phyloP scores from a whole-genome alignment of 108 stramenopile genomes.

The Nitzschia sp. region DNA sequence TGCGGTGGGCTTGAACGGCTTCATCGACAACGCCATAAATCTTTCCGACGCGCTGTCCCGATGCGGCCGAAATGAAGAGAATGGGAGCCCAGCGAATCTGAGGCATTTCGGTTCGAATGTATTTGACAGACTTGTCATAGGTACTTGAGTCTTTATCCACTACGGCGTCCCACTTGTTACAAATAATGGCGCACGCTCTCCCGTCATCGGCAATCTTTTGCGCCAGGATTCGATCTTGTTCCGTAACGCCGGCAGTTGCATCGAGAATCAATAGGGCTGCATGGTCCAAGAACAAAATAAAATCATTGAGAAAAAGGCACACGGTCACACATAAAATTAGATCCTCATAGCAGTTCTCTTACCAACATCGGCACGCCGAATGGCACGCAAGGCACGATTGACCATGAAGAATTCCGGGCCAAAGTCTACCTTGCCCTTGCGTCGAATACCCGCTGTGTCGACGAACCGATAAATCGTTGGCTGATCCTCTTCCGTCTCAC shows the following conservation, averaged over 20 bases:
- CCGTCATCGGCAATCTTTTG: conserved; percentile 94
- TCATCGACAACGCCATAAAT: conserved; percentile 89
- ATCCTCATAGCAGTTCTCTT: no score
- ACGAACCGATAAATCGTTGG: conserved; percentile 92
- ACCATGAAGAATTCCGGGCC: conserved; percentile 99
- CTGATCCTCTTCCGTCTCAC: conserved; percentile 46
- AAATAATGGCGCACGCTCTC: conserved; percentile 93
- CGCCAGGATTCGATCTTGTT: conserved; percentile 94
- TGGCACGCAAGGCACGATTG: conserved; percentile 93
- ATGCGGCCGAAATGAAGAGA: conserved; percentile 93
- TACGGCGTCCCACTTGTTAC: conserved; percentile 98
- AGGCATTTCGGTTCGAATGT: conserved; percentile 86
- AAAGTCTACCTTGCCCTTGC: conserved; percentile 93
- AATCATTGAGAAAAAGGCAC: background rate
- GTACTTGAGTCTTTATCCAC: conserved; percentile 91
- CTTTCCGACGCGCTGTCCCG: conserved; percentile 95
- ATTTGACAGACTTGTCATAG: conserved; percentile 83
- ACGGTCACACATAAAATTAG: background rate
- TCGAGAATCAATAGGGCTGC: conserved; percentile 91
- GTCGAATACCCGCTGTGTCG: conserved; percentile 98
- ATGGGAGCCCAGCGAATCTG: conserved; percentile 95
- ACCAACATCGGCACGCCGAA: conserved; percentile 93
- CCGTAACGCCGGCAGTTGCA: conserved; percentile 93
- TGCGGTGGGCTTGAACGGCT: conserved; percentile 83
- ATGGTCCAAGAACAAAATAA: no score